These are phyloP conservation scores for Pilobolus umbonatus DNA, from an alignment of 192 early-diverging fungal genomes.

Conservation along the genomic window DNA sequence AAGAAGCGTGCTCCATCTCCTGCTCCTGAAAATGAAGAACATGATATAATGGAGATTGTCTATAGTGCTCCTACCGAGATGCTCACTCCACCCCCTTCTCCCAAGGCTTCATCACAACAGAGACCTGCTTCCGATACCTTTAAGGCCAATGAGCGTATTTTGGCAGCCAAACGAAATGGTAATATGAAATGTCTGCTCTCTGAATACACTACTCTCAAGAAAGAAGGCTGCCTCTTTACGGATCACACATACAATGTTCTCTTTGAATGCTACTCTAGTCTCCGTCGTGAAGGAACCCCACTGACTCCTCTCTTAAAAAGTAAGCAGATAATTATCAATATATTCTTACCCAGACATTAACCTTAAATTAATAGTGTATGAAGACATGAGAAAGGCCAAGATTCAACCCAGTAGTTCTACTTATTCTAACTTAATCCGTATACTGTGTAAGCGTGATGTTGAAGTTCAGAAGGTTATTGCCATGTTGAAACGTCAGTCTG, in stretches of 20 bases:
- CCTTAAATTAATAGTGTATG: conserved; percentile 19
- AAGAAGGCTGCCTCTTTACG: conserved; percentile 14
- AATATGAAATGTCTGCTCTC: conserved; percentile 24
- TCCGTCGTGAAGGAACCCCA: conserved; percentile 31
- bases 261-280: conserved; percentile 25
- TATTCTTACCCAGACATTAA: neutral
- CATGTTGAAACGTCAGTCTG: conserved; percentile 28
- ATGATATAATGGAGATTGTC: neutral
- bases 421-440: conserved; percentile 25
- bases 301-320: conserved; percentile 23
- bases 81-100: conserved; percentile 20
- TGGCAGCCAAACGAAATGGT: conserved; percentile 22
- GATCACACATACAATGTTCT: conserved; percentile 33
- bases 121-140: conserved; percentile 5
- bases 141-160: conserved; percentile 24
- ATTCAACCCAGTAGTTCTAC: conserved; percentile 22
- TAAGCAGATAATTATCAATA: conserved; percentile 9
- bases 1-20: no score
- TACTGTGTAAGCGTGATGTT: conserved; percentile 33
- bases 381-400: conserved; percentile 27
- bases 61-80: neutral
- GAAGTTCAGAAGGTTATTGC: conserved; percentile 36
- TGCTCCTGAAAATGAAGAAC: neutral
- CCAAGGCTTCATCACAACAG: conserved; percentile 2
- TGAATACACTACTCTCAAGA: conserved; percentile 27